Evolutionary conservation across 495 filamentous ascomycete species (phyloP).

Genomic region (Neurospora hispaniola): DNA sequence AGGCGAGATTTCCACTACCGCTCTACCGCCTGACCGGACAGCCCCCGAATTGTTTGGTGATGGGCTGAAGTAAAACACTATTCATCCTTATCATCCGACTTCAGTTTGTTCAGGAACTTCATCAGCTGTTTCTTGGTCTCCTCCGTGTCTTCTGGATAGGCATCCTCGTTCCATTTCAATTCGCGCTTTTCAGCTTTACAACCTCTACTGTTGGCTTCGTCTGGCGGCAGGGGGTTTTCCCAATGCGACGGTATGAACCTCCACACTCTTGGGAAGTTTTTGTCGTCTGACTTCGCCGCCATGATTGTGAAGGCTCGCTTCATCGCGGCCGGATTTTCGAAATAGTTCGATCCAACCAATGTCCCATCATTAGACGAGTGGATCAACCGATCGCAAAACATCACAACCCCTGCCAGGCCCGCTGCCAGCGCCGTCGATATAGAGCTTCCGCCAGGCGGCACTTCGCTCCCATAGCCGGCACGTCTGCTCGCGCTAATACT

Average conservation of each 20-base stretch:
- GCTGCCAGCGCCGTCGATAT: slow-evolving; percentile 4
- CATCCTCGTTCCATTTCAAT: background rate
- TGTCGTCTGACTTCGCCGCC: background rate
- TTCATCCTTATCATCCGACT: background rate
- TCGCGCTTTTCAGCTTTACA: background rate
- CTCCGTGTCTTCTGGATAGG: background rate
- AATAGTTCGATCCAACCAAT: background rate
- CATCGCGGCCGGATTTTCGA: background rate
- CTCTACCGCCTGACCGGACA: too few species aligned
- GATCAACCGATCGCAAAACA: slow-evolving; percentile 4
- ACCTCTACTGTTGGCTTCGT: background rate
- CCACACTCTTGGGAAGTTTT: background rate
- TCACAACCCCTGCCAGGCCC: slow-evolving; percentile 2
- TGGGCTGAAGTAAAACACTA: too few species aligned
- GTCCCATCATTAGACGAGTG: background rate
- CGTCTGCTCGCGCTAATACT: background rate
- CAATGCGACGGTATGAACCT: background rate
- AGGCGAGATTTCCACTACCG: too few species aligned
- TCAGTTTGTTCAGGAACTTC: background rate
- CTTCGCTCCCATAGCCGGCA: background rate
- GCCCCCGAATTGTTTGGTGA: too few species aligned
- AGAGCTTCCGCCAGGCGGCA: slow-evolving; percentile 2
- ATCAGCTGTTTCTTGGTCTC: background rate
- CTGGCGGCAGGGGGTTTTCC: background rate
- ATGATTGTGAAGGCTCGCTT: background rate